Base-by-base conservation (phyloP, 371 early-diverging fungal species). In the Rhizopus sp. region DNA sequence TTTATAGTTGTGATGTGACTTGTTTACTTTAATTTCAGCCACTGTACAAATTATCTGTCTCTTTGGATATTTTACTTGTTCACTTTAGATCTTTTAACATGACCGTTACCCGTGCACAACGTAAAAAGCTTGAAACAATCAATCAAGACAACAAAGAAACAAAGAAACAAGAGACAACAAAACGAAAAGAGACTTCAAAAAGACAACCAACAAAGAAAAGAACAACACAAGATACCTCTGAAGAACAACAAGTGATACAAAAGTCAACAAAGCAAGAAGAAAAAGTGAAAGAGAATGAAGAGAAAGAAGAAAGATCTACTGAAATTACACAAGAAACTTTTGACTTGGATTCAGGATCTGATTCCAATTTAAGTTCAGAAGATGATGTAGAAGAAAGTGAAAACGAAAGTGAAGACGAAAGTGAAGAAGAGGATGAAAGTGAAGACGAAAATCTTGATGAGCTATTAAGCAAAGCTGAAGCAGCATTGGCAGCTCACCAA, bases 381-480 rank as follows among this genome's bases (percentile, higher is more conserved):
- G 37, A 31, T 41, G 40, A 30, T 23, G 13, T 44, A 40, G 15
- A 45, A 16, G 4, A 10, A 10, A 35, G 37, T 13, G 49, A 38
- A 50, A 33, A 12, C 39, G 55, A 40, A 16, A 30, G 16, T 16
- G 17, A 54, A 40, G 37, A 23, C 32, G 50, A 10, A 5, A 7
- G 15, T 1, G 45, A 55, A 9, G 40, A 23, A n/a, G 42, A 42
- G 7, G 23, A 13, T 12, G 49, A 60, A 29, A 17, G 33, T n/a
- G 61, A 60, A 0, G 61, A 57, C 3, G 79, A 78, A 7, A 78
- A 84, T 63, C 57, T 84, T 15, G 78, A 79, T 31, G 56, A 59
- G 6, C 57, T 84, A 9, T 62, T 84, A 31, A 46, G 68, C n/a
- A 80, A 79, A 52, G 84, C 84, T 5, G 70, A 75, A 56, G 56